A percentile compares a stretch with the other conserved stretches of the same genome.
Conservation (phyloP, 192 early-diverging fungal species). For the Cladochytrium replicatum region DNA sequence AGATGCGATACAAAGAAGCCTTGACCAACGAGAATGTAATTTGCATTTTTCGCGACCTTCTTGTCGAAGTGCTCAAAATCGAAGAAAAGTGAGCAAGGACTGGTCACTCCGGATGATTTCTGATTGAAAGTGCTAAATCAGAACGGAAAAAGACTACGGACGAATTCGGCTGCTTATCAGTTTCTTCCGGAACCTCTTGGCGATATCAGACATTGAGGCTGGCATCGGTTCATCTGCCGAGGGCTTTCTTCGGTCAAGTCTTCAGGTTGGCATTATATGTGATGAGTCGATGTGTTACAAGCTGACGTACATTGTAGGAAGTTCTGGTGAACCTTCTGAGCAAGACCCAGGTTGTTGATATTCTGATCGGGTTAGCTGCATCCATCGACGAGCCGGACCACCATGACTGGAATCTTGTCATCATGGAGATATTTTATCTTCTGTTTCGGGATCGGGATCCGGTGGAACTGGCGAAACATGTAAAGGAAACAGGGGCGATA, state of each 20-base stretch:
- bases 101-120: not conserved
- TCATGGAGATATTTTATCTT: slow-evolving; percentile 54
- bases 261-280: slow-evolving; percentile 44
- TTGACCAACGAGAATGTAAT: slow-evolving; percentile 50
- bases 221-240: slow-evolving; percentile 44
- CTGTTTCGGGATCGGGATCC: slow-evolving; percentile 46
- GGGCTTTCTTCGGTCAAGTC: slow-evolving; percentile 40
- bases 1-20: slow-evolving; percentile 63
- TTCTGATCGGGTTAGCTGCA: slow-evolving; percentile 65
- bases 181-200: slow-evolving; percentile 70
- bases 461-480: no score
- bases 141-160: slow-evolving; percentile 45
- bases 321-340: slow-evolving; percentile 41
- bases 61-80: slow-evolving; percentile 39
- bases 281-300: slow-evolving; percentile 7
- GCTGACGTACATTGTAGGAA: slow-evolving; percentile 25
- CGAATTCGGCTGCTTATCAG: slow-evolving; percentile 60
- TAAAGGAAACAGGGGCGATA: no score
- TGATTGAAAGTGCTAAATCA: slow-evolving; percentile 25
- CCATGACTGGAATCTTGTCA: slow-evolving; percentile 49
- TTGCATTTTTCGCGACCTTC: slow-evolving; percentile 34
- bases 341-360: slow-evolving; percentile 49
- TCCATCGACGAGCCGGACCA: slow-evolving; percentile 47
- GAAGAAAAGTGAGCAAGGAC: slow-evolving; percentile 20
- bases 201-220: slow-evolving; percentile 61